These are phyloP conservation scores for Podila minutissima DNA, from an alignment of 192 early-diverging fungal genomes.

Conservation along the genomic window DNA sequence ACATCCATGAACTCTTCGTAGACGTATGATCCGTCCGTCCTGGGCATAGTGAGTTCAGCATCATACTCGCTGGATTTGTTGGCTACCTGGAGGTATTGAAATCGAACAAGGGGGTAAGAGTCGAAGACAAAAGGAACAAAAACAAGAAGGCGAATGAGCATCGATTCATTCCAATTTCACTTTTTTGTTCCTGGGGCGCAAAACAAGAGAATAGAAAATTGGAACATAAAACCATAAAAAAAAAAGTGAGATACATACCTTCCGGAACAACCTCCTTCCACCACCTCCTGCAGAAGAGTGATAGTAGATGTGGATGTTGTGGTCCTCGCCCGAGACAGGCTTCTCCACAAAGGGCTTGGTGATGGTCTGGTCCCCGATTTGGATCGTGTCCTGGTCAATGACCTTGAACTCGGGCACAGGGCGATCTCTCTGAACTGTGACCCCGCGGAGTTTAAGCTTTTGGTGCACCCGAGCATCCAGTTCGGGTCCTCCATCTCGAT, in stretches of 20 bases:
- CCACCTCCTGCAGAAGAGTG: slow-evolving; percentile 83
- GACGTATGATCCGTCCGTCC: slow-evolving; percentile 84
- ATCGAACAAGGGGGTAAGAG: neutral
- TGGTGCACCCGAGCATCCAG: slow-evolving; percentile 62
- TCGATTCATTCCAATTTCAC: too few species aligned
- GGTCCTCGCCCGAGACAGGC: slow-evolving; percentile 95
- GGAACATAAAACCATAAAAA: neutral
- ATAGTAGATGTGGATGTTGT: slow-evolving; percentile 98
- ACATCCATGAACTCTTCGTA: slow-evolving; percentile 97
- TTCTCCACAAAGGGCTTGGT: slow-evolving; percentile 98
- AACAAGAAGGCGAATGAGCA: neutral
- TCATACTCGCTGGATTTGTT: slow-evolving; percentile 97
- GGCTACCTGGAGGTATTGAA: slow-evolving; percentile 64
- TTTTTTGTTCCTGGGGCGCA: neutral
- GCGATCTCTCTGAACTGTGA: slow-evolving; percentile 23
- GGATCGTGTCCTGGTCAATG: slow-evolving; percentile 76
- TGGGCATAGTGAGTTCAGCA: slow-evolving; percentile 69
- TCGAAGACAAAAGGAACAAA: neutral
- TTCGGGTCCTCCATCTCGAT: slow-evolving; percentile 72
- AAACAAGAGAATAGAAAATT: neutral
- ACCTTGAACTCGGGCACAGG: slow-evolving; percentile 40
- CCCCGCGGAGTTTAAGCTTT: slow-evolving; percentile 61
- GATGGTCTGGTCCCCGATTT: slow-evolving; percentile 72
- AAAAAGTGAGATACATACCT: slow-evolving; percentile 51
- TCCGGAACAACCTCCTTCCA: slow-evolving; percentile 80